These are phyloP conservation scores for Boletus eberwhitei DNA, from an alignment of 768 basidiomycete species.

Conservation along the genomic window DNA sequence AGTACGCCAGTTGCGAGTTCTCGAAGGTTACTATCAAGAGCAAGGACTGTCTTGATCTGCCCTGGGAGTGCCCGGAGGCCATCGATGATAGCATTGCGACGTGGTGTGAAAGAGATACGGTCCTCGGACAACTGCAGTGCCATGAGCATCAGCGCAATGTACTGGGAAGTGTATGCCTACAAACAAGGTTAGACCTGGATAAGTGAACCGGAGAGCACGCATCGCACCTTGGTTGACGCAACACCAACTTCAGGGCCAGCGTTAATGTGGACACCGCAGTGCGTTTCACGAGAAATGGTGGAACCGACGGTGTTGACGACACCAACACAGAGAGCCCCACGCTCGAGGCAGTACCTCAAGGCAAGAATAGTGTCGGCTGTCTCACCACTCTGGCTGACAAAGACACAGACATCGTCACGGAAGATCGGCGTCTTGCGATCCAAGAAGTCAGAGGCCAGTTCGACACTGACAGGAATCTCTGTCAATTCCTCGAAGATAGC, in stretches of 20 bases:
- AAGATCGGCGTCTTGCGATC: constrained; percentile 99
- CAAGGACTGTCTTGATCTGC: constrained; percentile 85
- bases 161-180: constrained; percentile 97
- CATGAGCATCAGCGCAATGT: constrained; percentile 97
- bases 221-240: constrained; percentile 86
- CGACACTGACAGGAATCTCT: constrained; percentile 96
- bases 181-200: constrained; percentile 1
- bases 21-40: constrained; percentile 72
- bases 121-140: constrained; percentile 98
- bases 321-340: constrained; percentile 94
- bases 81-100: constrained; percentile 90
- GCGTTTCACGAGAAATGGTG: constrained; percentile 95
- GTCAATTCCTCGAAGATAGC: constrained; percentile 99
- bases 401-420: constrained; percentile 95
- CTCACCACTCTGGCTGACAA: constrained; percentile 97
- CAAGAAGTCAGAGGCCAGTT: constrained; percentile 96
- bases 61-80: constrained; percentile 87
- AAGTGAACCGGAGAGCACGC: not conserved
- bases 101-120: constrained; percentile 86
- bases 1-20: constrained; percentile 78
- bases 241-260: constrained; percentile 99
- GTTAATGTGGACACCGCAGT: constrained; percentile 99
- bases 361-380: constrained; percentile 98
- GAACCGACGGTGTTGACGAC: constrained; percentile 99
- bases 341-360: constrained; percentile 92